Conservation (phyloP, 495 filamentous ascomycete genomes). For the Xylaria acuta region DNA sequence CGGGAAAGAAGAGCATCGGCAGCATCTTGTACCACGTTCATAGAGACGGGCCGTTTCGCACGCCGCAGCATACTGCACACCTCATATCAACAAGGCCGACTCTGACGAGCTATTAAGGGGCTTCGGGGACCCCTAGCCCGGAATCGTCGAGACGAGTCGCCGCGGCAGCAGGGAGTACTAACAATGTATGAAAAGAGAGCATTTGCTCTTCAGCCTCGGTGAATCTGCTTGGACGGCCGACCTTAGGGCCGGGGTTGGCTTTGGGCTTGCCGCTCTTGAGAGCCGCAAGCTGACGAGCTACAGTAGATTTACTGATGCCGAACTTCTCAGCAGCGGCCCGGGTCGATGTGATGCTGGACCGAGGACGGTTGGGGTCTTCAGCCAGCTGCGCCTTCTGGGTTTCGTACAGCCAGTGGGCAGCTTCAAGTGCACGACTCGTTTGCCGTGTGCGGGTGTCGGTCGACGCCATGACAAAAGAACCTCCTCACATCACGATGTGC, state of each 20-base stretch:
- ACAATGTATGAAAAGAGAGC: slow-evolving; percentile 24
- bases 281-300: slow-evolving; percentile 14
- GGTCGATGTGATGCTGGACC: slow-evolving; percentile 13
- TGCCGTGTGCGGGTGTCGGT: not conserved
- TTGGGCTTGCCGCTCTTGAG: slow-evolving; percentile 16
- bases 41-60: slow-evolving; percentile 11
- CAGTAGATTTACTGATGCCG: slow-evolving; percentile 14
- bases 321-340: slow-evolving; percentile 9
- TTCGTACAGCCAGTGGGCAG: slow-evolving; percentile 18
- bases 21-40: slow-evolving; percentile 18
- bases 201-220: slow-evolving; percentile 20
- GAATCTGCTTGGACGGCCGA: slow-evolving; percentile 18
- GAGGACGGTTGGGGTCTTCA: slow-evolving; percentile 23
- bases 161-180: not conserved
- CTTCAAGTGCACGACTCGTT: slow-evolving; percentile 15
- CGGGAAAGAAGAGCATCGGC: slow-evolving; percentile 18
- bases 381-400: slow-evolving; percentile 18
- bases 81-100: not conserved
- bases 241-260: not conserved
- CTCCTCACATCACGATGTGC: not conserved
- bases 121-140: not conserved
- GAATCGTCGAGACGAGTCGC: not conserved
- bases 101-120: not conserved
- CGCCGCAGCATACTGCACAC: slow-evolving; percentile 18
- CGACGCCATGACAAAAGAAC: not conserved